Conservation (phyloP, 768 basidiomycete species). For the Lactifluus pinguis region DNA sequence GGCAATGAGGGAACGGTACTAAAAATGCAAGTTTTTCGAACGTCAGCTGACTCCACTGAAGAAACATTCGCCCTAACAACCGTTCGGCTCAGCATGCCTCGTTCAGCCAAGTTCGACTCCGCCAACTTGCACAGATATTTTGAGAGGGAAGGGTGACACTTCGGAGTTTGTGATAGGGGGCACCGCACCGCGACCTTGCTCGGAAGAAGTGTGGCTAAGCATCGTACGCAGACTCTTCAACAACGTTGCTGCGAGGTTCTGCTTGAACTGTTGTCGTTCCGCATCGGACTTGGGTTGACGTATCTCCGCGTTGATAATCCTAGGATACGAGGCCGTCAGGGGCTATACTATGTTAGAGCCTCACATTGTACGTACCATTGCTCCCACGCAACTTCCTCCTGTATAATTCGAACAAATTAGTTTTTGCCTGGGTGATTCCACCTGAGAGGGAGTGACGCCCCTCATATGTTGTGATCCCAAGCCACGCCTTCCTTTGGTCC, state of each 20-base stretch:
- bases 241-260: constrained; percentile 50
- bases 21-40: not conserved
- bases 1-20: too few species aligned
- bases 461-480: constrained; percentile 46
- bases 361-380: constrained; percentile 50
- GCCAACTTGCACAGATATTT: constrained; percentile 58
- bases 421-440: not conserved
- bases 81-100: not conserved
- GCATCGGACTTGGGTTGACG: constrained; percentile 48
- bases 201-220: constrained; percentile 71
- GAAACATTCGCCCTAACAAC: not conserved
- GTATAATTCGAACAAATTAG: not conserved
- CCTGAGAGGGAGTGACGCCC: not conserved
- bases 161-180: constrained; percentile 65
- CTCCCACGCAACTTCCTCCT: constrained; percentile 85
- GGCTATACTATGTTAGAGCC: not conserved
- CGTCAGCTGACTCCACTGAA: not conserved
- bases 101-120: constrained; percentile 47
- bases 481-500: constrained; percentile 71
- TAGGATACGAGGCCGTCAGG: constrained; percentile 23
- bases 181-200: constrained; percentile 62
- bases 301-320: constrained; percentile 75
- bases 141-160: constrained; percentile 76
- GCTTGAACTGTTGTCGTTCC: constrained; percentile 46
- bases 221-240: constrained; percentile 61